Base-by-base conservation (phyloP, 371 early-diverging fungal species). In the Mortierella sp. region DNA sequence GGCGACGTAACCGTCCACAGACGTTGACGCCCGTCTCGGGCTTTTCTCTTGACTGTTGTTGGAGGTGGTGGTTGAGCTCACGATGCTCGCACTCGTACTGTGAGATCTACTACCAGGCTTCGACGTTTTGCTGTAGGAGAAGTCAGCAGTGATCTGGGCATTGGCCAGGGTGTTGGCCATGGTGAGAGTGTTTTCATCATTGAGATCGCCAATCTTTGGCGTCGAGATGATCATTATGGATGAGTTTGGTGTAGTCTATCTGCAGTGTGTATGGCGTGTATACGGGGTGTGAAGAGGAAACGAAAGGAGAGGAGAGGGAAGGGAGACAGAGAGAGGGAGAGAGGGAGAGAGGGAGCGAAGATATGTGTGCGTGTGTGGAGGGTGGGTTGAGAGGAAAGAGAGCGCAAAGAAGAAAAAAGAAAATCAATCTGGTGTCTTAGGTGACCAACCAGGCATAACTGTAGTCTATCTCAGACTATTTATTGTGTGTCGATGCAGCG, bases 1-100 rank as follows among this genome's bases (percentile, higher is more conserved):
- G 42, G 80, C 73, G 17, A 86, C 82, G 70, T 82, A 87, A 0
- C 76, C 76, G 28, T 59, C 56, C 5, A 19, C 39, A 11, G 56
- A 26, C 41, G 52, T 55, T 6, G 59, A 63, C 42, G 44, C 46
- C 21, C 55, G 44, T 26, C 43, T 44, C 14, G 37, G 46, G 19
- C n/a, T 23, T 27, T 68, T 50, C 24, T 51, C 47, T n/a, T n/a
- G n/a, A 31, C 31, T 57, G 48, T 54, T 17, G 15, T 8, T 24
- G 17, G 63, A 5, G 6, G 55, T 50, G 15, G 39, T 55, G 37
- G 42, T 58, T 1, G 60, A 46, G 37, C 41, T 61, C 43, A 48
- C 30, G 37, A 43, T 23, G 48, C 41, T 51, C 31, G 23, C 17
- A 27, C 51, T 31, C 32, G 46, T 49, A 17, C 49, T 57, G 30